Conservation (phyloP, 106 monocot genomes). For the Apostasia shenzhenica region DNA sequence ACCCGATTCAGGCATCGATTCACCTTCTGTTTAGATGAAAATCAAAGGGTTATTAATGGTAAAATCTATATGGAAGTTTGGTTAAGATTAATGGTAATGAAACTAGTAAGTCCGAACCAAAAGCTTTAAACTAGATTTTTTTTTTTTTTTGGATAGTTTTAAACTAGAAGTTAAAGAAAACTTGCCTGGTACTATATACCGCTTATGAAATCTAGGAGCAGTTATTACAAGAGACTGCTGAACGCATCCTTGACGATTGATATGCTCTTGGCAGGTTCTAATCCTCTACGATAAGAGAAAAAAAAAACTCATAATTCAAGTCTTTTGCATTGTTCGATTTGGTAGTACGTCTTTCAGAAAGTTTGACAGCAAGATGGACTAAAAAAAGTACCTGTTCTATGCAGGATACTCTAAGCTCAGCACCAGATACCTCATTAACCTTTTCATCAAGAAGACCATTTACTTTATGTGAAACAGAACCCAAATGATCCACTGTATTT, state of each 20-base stretch:
- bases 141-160: too few relatives aligned
- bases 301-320: neutral
- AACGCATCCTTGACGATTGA: conserved; percentile 52
- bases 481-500: conserved; percentile 87
- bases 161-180: neutral
- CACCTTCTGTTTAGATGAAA: conserved; percentile 30
- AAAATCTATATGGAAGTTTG: neutral
- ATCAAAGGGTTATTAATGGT: neutral
- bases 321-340: too few relatives aligned
- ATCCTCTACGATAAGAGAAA: conserved; percentile 44
- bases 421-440: conserved; percentile 37
- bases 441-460: conserved; percentile 58
- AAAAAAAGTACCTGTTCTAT: conserved; percentile 63
- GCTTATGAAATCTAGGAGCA: conserved; percentile 77
- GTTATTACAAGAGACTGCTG: conserved; percentile 61
- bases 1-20: conserved; percentile 46
- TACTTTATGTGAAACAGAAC: conserved; percentile 69
- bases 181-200: conserved; percentile 69
- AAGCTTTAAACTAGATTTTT: too few relatives aligned
- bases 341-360: too few relatives aligned
- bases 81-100: neutral
- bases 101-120: too few relatives aligned
- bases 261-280: conserved; percentile 50
- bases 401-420: conserved; percentile 55
- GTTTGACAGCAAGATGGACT: neutral